Base-by-base conservation (phyloP, 192 early-diverging fungal genomes). In the Spinellus fusiger region DNA sequence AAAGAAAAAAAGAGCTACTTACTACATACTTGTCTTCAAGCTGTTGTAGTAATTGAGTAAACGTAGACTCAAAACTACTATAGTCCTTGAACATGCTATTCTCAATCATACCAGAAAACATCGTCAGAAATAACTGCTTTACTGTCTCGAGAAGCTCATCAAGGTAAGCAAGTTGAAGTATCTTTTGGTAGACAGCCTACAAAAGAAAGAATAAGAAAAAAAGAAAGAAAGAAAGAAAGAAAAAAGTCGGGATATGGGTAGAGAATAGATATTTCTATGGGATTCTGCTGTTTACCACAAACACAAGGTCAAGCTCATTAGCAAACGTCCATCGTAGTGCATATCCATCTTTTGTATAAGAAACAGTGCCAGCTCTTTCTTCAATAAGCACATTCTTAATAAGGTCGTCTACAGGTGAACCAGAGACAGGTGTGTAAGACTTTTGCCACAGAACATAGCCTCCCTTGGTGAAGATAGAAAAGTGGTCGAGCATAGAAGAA, bases 401-500 rank as follows among this genome's bases (percentile, higher is more conserved):
- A 13, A 94, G 77, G 10, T 76, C 69, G 68, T 92, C 81, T 28
- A 93, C 77, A 29, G 94, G 90, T 3, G 83, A 68, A 12, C 70
- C 77, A 2, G 62, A 59, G 15, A 84, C 56, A 5, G 79, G 66
- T 5, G 88, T 61, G 59, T 87, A 94, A 9, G 79, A 75, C 57
- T 86, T 86, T 35, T 84, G 79, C 91, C 91, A 96, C 25, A 96
- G 82, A 22, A 95, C 89, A 29, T 93, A 74, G 15, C 94, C 94
- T 37, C 91, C 90, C 64, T 86, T 90, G 28, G 92, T 95, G 6
- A 92, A 70, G 54, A 94, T 84, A 0, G 86, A 81, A 59, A 92
- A 91, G 31, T 83, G 71, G 71, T 96, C 94, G 20, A 96, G 81
- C 94, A 96, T 96, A n/a, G n/a, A n/a, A n/a, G n/a, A n/a, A n/a